Evolutionary conservation across 495 filamentous ascomycete genomes (phyloP), one percentile per base, ranked within the genome.

Genomic region (Filosporella fistucella): DNA sequence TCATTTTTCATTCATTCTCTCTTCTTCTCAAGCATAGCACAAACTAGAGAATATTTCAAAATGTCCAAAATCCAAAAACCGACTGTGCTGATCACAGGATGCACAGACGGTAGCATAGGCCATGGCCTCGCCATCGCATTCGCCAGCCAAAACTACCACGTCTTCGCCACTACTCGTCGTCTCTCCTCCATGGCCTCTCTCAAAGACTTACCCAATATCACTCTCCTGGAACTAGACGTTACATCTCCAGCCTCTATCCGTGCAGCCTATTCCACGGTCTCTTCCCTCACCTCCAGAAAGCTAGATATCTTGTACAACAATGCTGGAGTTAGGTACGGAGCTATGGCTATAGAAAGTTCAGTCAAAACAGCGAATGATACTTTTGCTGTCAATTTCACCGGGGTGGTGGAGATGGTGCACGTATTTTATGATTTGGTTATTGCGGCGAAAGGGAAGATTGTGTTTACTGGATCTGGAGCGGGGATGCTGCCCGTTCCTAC

Each of bases 141-240:
- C 58, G 67, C 71, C 18, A 44, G 47, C 2, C 59, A 55, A 17
- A 77, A 75, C 13, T 69, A 63, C 47, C 69, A 67, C 12, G 78
- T 84, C 35, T 78, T 78, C 51, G 80, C 81, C 13, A 77, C 78
- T 17, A 68, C 71, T 4, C 75, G 78, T 35, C 58, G 69, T 44
- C 45, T 60, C 4, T 42, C 54, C 16, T 77, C 71, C 40, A 65
- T 77, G 58, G 37, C 51, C 8, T 23, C 58, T 24, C 56, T 68
- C 14, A 29, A 40, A 9, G 39, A 36, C 17, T 36, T 54, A 6
- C 49, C 61, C 23, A 61, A 58, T 20, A 58, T 69, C 24, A 59
- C 66, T 14, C 55, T 55, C n/a, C 56, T 72, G 8, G 22, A 26
- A 11, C 62, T 73, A 10, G 70, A 73, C 42, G 56, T 71, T 4